These are phyloP conservation scores for Venturia aucupariae DNA, from an alignment of 2,329 filamentous ascomycete species.

Conservation along the genomic window DNA sequence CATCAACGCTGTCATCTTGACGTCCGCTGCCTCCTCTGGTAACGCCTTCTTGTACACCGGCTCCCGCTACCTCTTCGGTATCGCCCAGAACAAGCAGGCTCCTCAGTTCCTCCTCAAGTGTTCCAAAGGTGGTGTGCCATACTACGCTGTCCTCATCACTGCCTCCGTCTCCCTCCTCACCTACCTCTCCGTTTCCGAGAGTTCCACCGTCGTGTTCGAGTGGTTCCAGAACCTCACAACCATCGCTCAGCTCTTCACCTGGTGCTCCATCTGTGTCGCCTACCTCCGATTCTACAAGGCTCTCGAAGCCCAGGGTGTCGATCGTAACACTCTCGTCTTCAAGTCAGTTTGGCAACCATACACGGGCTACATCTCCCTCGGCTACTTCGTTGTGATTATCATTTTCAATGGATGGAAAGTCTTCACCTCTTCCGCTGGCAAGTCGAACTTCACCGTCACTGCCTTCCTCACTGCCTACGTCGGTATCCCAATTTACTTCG, in stretches of 20 bases:
- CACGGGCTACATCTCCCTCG: slow-evolving; percentile 29
- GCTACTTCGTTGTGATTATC: slow-evolving; percentile 37
- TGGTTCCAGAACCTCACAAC: slow-evolving; percentile 32
- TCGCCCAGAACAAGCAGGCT: slow-evolving; percentile 43
- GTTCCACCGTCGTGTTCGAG: slow-evolving; percentile 50
- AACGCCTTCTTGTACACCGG: slow-evolving; percentile 55
- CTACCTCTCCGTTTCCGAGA: slow-evolving; percentile 59
- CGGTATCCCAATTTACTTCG: slow-evolving; percentile 32
- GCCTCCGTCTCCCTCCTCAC: slow-evolving; percentile 57
- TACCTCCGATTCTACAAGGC: slow-evolving; percentile 31
- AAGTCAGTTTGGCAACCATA: slow-evolving; percentile 26
- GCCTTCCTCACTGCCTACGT: slow-evolving; percentile 44
- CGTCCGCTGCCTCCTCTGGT: slow-evolving; percentile 55
- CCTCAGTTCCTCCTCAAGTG: slow-evolving; percentile 43
- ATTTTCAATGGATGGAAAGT: slow-evolving; percentile 50
- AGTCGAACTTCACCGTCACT: slow-evolving; percentile 33
- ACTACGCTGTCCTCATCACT: slow-evolving; percentile 28
- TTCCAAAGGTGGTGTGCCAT: slow-evolving; percentile 35
- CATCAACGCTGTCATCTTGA: slow-evolving; percentile 70
- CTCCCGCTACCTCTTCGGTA: slow-evolving; percentile 42
- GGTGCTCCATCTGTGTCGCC: slow-evolving; percentile 28
- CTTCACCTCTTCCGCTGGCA: slow-evolving; percentile 35
- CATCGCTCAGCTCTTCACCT: slow-evolving; percentile 33
- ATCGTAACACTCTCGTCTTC: slow-evolving; percentile 30
- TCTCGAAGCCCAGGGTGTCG: slow-evolving; percentile 28